phyloP scores from a whole-genome alignment of 129 eudicot genomes.

The Arctium minus region DNA sequence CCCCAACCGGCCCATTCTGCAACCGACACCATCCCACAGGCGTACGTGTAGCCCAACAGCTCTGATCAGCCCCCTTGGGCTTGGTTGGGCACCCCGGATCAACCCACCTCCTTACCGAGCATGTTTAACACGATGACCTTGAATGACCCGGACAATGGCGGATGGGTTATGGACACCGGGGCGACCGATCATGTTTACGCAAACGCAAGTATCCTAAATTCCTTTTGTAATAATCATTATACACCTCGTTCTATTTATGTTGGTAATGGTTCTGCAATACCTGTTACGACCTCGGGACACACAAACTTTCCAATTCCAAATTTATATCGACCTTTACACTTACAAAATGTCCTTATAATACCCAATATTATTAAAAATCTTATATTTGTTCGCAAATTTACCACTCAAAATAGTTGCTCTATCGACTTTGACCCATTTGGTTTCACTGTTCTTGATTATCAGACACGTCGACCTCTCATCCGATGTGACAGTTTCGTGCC shows the following conservation, averaged over 20 bases:
- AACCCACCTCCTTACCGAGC: background rate
- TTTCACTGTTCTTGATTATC: background rate
- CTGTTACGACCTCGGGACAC: background rate
- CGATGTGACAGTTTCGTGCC: background rate
- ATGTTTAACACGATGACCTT: background rate
- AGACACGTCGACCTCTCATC: background rate
- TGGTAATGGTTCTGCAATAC: background rate
- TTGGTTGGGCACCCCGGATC: background rate
- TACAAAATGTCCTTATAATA: background rate
- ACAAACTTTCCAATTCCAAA: background rate
- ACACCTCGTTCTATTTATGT: background rate
- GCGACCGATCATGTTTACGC: background rate
- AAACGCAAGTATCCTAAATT: background rate
- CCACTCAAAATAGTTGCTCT: background rate
- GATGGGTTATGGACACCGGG: slow-evolving; percentile 4
- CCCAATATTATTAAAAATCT: background rate
- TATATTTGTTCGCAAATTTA: background rate
- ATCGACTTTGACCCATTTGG: background rate
- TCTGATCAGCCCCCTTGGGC: background rate
- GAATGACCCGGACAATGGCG: background rate
- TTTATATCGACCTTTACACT: background rate
- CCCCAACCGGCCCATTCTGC: background rate
- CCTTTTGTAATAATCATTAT: background rate
- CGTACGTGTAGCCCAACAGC: background rate
- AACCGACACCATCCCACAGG: background rate